These are phyloP conservation scores for Colletotrichum sp. DNA, from an alignment of 2,329 filamentous ascomycete species.

Conservation along the genomic window DNA sequence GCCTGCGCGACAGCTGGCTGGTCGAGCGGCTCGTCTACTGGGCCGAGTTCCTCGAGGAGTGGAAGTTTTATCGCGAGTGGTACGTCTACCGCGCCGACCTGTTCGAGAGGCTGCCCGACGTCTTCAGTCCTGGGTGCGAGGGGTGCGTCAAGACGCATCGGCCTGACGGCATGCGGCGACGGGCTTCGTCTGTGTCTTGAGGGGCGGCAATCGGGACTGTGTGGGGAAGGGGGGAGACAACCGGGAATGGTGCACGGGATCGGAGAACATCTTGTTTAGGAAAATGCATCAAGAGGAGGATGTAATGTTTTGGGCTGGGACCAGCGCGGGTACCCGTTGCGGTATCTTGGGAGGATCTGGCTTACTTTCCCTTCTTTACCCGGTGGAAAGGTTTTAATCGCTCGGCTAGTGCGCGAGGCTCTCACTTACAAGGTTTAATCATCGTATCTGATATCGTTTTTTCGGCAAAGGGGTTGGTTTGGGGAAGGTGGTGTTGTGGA, in stretches of 20 bases:
- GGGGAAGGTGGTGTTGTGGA: not conserved
- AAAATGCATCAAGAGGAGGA: not conserved
- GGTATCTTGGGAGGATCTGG: not conserved
- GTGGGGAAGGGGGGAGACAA: not conserved
- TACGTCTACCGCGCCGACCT: constrained; percentile 21
- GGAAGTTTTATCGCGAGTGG: constrained; percentile 24
- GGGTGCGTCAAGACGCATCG: constrained; percentile 14
- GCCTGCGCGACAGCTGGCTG: constrained; percentile 23
- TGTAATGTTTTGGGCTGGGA: constrained; percentile 1
- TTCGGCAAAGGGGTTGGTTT: not conserved
- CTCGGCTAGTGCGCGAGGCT: not conserved
- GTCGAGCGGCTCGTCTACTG: constrained; percentile 24
- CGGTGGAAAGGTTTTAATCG: not conserved
- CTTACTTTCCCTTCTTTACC: not conserved
- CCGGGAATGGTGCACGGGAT: not conserved
- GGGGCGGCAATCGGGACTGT: not conserved
- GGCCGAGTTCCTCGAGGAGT: constrained; percentile 23
- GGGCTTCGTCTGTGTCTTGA: constrained; percentile 11
- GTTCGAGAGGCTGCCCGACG: constrained; percentile 16
- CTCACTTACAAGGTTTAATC: not conserved
- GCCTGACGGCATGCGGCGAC: constrained; percentile 11
- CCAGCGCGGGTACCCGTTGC: not conserved
- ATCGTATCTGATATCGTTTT: not conserved
- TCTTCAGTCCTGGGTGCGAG: constrained; percentile 15
- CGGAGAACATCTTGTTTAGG: not conserved